Evolutionary conservation across 2,329 filamentous ascomycete genomes (phyloP), one percentile per base, ranked within the genome.

Genomic region (Cladosporium sp.): DNA sequence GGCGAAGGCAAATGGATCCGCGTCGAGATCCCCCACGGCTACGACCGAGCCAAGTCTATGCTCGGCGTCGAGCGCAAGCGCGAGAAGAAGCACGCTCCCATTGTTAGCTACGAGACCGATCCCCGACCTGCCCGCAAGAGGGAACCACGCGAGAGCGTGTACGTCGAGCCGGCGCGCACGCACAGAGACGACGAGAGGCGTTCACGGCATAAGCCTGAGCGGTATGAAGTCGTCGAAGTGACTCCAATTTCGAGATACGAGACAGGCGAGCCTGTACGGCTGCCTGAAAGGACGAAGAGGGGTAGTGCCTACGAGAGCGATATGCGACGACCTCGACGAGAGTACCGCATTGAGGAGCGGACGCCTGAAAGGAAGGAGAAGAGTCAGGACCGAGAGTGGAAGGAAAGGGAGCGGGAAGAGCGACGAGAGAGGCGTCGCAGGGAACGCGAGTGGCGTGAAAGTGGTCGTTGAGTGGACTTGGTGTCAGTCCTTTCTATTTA

Each of bases 11-110:
- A 80, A 71, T 56, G 50, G 61, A 78, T 82, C 66, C 80, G 77
- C 26, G 77, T 83, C 35, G 80, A 83, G 72, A 72, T 82, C 57
- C 79, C 79, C 16, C 73, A 75, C 44, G 75, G 74, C 62, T 82
- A 81, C 73, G 69, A 76, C 49, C 74, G 81, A 64, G 75, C 78
- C 50, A 72, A 72, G 33, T 71, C 74, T 49, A 78, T 82, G 6
- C 73, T 82, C 57, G 78, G 73, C 68, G 78, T 78, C 5, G 49
- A 35, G 77, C 79, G 65, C 79, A 81, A 71, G 66, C 67, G 35
- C 60, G 68, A 33, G 63, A 57, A 33, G 66, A 59, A 44, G 49
- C 28, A 49, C 59, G 53, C 66, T 8, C 76, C 79, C 16, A 77
- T 81, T 67, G 73, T 81, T 69, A 79, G 76, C 73, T 80, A 80